phyloP scores from a whole-genome alignment of 2,329 filamentous ascomycete genomes.

The Nemania abortiva region DNA sequence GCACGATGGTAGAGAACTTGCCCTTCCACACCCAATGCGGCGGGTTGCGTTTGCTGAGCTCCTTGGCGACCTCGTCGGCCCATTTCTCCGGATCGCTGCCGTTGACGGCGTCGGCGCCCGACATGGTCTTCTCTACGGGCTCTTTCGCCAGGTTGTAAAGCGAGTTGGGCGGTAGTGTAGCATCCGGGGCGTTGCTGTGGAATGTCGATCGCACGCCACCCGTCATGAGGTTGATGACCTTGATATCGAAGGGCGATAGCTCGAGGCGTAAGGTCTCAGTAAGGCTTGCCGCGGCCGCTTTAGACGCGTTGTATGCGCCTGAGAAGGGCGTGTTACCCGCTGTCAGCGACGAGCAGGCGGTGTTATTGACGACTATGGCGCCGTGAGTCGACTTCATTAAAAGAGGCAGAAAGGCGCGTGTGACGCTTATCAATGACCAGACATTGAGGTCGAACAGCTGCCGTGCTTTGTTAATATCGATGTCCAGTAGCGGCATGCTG shows the following conservation, averaged over 20 bases:
- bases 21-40: constrained; percentile 21
- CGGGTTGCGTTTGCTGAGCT: constrained; percentile 15
- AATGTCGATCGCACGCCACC: constrained; percentile 48
- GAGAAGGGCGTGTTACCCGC: constrained; percentile 58
- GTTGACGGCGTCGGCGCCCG: constrained; percentile 15
- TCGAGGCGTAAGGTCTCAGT: constrained; percentile 58
- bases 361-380: constrained; percentile 37
- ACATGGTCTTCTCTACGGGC: constrained; percentile 8
- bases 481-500: constrained; percentile 52
- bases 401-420: constrained; percentile 55
- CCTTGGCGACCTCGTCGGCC: constrained; percentile 18
- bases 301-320: constrained; percentile 58
- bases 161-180: constrained; percentile 10
- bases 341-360: constrained; percentile 41
- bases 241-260: constrained; percentile 52
- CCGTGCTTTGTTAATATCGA: constrained; percentile 43
- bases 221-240: constrained; percentile 52
- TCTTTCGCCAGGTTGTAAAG: constrained; percentile 19
- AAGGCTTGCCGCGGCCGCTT: constrained; percentile 56
- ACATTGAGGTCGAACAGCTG: constrained; percentile 55
- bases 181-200: constrained; percentile 28
- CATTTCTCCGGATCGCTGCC: constrained; percentile 13
- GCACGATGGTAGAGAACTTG: neutral
- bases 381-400: constrained; percentile 46
- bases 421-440: constrained; percentile 55